Evolutionary conservation across 768 basidiomycete genomes (phyloP).

Genomic region (Xerocomus potaroensis): DNA sequence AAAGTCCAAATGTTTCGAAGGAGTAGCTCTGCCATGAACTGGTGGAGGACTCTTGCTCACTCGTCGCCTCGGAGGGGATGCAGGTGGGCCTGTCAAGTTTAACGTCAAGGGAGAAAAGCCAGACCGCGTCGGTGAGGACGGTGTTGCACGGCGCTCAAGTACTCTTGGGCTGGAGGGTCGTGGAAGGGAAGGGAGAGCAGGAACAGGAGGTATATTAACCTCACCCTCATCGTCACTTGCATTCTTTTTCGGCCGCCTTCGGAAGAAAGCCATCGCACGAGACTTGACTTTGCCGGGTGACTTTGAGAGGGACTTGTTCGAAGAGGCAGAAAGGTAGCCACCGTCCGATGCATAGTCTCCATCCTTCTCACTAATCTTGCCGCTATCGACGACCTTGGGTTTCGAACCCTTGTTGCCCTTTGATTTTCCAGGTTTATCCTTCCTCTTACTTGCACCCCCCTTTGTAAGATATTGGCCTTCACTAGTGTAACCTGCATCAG

Average conservation of each 20-base stretch:
- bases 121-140: constrained; percentile 27
- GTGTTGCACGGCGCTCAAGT: constrained; percentile 21
- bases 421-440: constrained; percentile 17
- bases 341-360: constrained; percentile 26
- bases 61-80: constrained; percentile 16
- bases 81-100: constrained; percentile 18
- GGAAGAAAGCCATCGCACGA: constrained; percentile 32
- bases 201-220: constrained; percentile 28
- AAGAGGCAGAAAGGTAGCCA: constrained; percentile 32
- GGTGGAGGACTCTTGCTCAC: constrained; percentile 29
- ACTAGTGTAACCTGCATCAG: constrained; percentile 26
- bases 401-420: constrained; percentile 19
- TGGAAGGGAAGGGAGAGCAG: constrained; percentile 25
- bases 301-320: constrained; percentile 30
- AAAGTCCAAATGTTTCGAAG: constrained; percentile 11
- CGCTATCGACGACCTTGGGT: constrained; percentile 12
- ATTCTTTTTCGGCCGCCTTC: constrained; percentile 28
- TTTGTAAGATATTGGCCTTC: constrained; percentile 32
- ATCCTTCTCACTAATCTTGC: constrained; percentile 19
- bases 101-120: constrained; percentile 27
- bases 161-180: constrained; percentile 29
- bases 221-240: constrained; percentile 32
- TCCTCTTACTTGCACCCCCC: constrained; percentile 14
- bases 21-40: constrained; percentile 5
- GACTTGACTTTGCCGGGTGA: constrained; percentile 26